Base-by-base conservation (phyloP, 2,329 filamentous ascomycete species). In the Paraconiothyrium sp. region DNA sequence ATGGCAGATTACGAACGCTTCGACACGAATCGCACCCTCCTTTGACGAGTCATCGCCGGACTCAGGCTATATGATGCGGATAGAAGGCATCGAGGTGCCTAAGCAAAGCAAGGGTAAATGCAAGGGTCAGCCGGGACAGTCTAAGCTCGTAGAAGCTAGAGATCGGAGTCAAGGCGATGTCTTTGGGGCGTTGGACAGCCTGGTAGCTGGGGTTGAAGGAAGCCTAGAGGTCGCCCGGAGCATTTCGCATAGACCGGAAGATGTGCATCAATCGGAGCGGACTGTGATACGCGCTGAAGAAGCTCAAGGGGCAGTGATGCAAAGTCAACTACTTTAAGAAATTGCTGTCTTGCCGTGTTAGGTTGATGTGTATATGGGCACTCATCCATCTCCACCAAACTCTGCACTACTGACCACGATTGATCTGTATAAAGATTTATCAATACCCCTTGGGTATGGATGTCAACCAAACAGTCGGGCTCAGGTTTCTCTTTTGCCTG, bases 1-100 rank as follows among this genome's bases (percentile, higher is more conserved):
- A 54, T 98, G 94, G 89, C 88, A 90, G 70, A 83, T 90, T 14
- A 79, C 88, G 37, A 79, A 80, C 16, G 84, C 85, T 0, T 79
- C 79, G 10, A 78, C 91, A 10, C 80, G 81, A 8, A 81, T 83
- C 10, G 89, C 90, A 16, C 90, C 90, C 1, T 90, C 86, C 1
- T 91, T 88, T 74, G 86, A 87, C 47, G 83, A 82, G 47, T 81
- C 72, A 65, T 70, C 67, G 34, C 75, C 66, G 13, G 76, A 78
- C 37, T 80, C 80, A 44, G 81, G 82, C 7, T 74, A 90, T 65
- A 89, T 92, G 85, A 77, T 92, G 49, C 82, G 81, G 60, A 85
- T 92, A 56, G 85, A 90, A 61, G 90, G 89, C 3, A 76, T 73
- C 63, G 84, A 68, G 64, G 65, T 75, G 56, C 67, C 71, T 24